Evolutionary conservation across 1,284 basidiomycete genomes (phyloP), one percentile per base, ranked within the genome.

Genomic region (Heliocybe sulcata): DNA sequence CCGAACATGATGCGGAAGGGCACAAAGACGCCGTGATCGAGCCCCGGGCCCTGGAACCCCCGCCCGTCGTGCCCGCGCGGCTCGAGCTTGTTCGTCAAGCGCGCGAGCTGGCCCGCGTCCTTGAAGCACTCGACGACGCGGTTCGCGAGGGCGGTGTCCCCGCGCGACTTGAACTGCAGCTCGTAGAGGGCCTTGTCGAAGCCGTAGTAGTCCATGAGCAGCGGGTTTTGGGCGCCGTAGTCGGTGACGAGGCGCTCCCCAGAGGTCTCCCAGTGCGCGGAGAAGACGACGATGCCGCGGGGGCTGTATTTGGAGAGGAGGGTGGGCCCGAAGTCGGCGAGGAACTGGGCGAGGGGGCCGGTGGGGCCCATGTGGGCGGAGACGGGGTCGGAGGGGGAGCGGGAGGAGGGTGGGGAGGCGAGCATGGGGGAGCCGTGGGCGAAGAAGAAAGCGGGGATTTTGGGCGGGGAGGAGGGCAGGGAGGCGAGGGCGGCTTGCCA

Each of bases 1-100:
- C 83, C 83, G 61, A 90, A 90, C 88, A 90, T 91, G 55, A 86
- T 65, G 50, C 77, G 74, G 74, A 90, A 90, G 0, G 88, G 88
- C 8, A 90, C 74, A 64, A 91, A 90, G 51, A 87, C 83, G 31
- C 87, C 86, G 61, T 89, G 86, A 61, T 87, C 87, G 9, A 77
- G 60, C 8, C 71, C 85, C 1, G 85, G 80, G 1, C 82, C 84
- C 45, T 64, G 54, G 63, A 80, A 83, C 0, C 85, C 84, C n/a
- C 84, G 70, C 2, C 88, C 88, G 61, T 90, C 88, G 53, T 68
- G 61, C 1, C 88, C 87, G 22, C 87, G 77, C 22, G 73, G 55
- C 64, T 91, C 86, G 0, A 65, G 58, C 54, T 70, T 74, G 2
- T 70, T 60, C 2, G 77, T 78, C 1, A 76, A 72, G 20, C 83